Evolutionary conservation across 108 stramenopile species (phyloP), one percentile per base, ranked within the genome.

Genomic region (Nitzschia sp.): DNA sequence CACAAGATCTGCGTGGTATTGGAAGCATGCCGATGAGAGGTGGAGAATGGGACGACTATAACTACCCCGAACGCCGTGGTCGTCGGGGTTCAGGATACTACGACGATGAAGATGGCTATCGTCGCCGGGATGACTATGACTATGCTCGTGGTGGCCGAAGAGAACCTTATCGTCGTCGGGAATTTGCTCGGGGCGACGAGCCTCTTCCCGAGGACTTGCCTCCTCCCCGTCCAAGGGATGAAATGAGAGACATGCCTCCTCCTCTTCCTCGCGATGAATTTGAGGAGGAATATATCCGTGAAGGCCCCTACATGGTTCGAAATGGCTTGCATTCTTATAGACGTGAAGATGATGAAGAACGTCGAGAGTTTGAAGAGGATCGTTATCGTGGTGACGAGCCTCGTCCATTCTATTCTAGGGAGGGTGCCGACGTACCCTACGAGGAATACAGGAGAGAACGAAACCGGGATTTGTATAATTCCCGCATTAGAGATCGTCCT

Each of bases 21-120:
- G 49, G 49, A n/a, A 8, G 49, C 5, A 51, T 51, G 49, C 49
- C 49, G 4, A 51, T 51, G 49, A 9, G 21, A 51, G 49, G 49
- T n/a, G 49, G 4, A 8, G 49, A 51, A 4, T 51, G 49, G 49
- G 49, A 51, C n/a, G 49, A 51, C 21, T n/a, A 8, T 8, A 4
- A 4, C 21, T 21, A 51, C n/a, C 49, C 49, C 38, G 38, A 42
- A 42, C 38, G 38, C 13, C 38, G 38, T 13, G 38, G 38, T 42
- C 38, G 38, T 42, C 38, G 38, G 9, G 13, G 38, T 13, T 13
- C 6, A 13, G 6, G 13, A 9, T 13, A 6, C 38, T 13, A 42
- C 6, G 38, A 42, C 13, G 38, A 42, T 42, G 6, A 9, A 42
- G 38, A 9, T n/a, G n/a, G n/a, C n/a, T n/a, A n/a, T n/a, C n/a